Evolutionary conservation across 805 yeast species (phyloP).

Genomic region (Komagataella ulmi): DNA sequence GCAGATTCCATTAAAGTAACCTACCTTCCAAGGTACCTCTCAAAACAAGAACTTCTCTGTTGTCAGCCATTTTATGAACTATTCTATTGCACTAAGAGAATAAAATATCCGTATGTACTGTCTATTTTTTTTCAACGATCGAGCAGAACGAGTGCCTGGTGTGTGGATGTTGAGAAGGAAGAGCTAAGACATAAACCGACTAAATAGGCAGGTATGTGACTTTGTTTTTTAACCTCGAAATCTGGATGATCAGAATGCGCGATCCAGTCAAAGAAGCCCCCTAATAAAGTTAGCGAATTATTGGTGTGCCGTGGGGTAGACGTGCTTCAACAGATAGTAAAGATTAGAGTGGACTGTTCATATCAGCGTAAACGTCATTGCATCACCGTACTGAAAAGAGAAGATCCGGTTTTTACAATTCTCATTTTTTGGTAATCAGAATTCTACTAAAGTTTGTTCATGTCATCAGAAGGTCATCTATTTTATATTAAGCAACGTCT

Average conservation of each 20-base stretch:
- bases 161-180: neutral
- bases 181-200: conserved; percentile 8
- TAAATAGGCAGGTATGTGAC: neutral
- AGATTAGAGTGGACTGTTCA: too few species aligned
- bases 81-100: neutral
- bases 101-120: neutral
- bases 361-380: too few species aligned
- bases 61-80: conserved; percentile 3
- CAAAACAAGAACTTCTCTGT: conserved; percentile 91
- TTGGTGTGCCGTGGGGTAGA: neutral
- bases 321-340: too few species aligned
- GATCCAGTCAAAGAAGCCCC: neutral
- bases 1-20: conserved; percentile 5
- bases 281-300: neutral
- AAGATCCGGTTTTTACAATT: neutral
- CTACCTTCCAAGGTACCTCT: conserved; percentile 97
- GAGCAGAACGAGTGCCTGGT: neutral
- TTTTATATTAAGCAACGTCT: conserved; percentile 38
- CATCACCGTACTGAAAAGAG: too few species aligned
- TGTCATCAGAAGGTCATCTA: neutral
- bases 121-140: conserved; percentile 1
- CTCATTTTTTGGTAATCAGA: neutral
- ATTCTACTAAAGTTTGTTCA: neutral
- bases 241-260: too few species aligned
- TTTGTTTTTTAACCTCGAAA: neutral